These are phyloP conservation scores for Cercophora sp. DNA, from an alignment of 495 filamentous ascomycete genomes.

Conservation along the genomic window DNA sequence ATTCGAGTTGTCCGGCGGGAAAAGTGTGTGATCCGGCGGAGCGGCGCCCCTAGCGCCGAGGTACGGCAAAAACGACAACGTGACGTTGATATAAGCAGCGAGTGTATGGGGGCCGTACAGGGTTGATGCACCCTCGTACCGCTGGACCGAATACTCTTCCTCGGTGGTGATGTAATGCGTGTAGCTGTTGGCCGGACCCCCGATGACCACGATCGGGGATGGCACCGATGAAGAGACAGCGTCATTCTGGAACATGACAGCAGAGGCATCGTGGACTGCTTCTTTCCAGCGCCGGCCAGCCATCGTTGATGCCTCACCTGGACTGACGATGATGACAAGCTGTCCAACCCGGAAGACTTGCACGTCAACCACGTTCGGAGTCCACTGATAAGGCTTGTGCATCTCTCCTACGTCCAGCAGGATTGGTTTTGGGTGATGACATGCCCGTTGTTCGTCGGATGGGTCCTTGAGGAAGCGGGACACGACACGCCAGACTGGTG, in stretches of 20 bases:
- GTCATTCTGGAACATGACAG: slow-evolving; percentile 40
- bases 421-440: slow-evolving; percentile 83
- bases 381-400: slow-evolving; percentile 77
- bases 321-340: slow-evolving; percentile 78
- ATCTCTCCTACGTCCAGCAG: slow-evolving; percentile 86
- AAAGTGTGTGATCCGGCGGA: slow-evolving; percentile 48
- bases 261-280: slow-evolving; percentile 58
- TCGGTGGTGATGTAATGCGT: slow-evolving; percentile 93
- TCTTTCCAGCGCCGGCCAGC: slow-evolving; percentile 86
- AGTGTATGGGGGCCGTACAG: slow-evolving; percentile 91
- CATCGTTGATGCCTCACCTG: slow-evolving; percentile 95
- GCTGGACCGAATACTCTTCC: slow-evolving; percentile 85
- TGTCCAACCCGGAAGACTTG: slow-evolving; percentile 87
- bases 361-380: slow-evolving; percentile 89
- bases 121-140: slow-evolving; percentile 94
- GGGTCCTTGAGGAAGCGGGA: slow-evolving; percentile 69
- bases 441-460: slow-evolving; percentile 64
- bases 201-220: slow-evolving; percentile 73
- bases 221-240: slow-evolving; percentile 8
- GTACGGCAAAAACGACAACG: slow-evolving; percentile 66
- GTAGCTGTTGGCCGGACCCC: slow-evolving; percentile 93
- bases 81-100: slow-evolving; percentile 85
- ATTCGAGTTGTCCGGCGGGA: slow-evolving; percentile 80
- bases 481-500: slow-evolving; percentile 79
- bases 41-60: slow-evolving; percentile 47